A percentile compares a stretch with the other conserved stretches of the same genome.
phyloP scores from a whole-genome alignment of 2,329 filamentous ascomycete species.

The Thermothelomyces thermophilus region DNA sequence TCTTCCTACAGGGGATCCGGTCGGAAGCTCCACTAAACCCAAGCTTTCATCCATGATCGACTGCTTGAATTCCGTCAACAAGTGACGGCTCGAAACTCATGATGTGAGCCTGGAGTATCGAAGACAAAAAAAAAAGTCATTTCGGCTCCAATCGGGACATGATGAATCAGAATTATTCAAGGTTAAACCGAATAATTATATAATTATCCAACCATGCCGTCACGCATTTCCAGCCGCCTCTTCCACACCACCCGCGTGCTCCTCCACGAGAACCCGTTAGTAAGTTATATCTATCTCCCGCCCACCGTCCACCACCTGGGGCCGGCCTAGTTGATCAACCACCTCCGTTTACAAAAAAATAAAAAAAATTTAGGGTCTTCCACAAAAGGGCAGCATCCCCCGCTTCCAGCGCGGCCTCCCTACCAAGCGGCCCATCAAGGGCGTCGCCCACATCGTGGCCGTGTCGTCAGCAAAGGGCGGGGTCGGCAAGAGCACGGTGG shows the following conservation, averaged over 20 bases:
- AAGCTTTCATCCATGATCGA: too few relatives aligned
- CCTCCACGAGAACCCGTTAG: constrained; percentile 82
- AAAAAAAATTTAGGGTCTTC: constrained; percentile 60
- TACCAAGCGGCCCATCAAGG: constrained; percentile 68
- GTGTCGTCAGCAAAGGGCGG: constrained; percentile 96
- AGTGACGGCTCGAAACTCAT: too few relatives aligned
- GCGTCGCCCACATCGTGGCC: constrained; percentile 89
- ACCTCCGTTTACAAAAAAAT: background rate
- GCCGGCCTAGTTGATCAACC: too few relatives aligned
- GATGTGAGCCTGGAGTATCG: too few relatives aligned
- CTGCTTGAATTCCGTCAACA: too few relatives aligned
- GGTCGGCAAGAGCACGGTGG: constrained; percentile 94
- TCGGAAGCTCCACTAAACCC: too few relatives aligned
- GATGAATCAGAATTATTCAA: background rate
- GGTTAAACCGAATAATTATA: background rate
- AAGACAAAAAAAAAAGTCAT: too few relatives aligned
- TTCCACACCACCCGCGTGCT: constrained; percentile 34
- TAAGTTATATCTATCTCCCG: constrained; percentile 35
- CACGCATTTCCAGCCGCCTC: constrained; percentile 22
- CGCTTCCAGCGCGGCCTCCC: constrained; percentile 77
- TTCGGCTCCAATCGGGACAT: too few relatives aligned
- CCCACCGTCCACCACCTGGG: too few relatives aligned
- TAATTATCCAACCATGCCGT: constrained; percentile 28
- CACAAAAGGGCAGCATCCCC: constrained; percentile 66
- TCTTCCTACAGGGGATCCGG: too few relatives aligned